phyloP scores from a whole-genome alignment of 1,284 basidiomycete species.

The Rhodotorula sp. region DNA sequence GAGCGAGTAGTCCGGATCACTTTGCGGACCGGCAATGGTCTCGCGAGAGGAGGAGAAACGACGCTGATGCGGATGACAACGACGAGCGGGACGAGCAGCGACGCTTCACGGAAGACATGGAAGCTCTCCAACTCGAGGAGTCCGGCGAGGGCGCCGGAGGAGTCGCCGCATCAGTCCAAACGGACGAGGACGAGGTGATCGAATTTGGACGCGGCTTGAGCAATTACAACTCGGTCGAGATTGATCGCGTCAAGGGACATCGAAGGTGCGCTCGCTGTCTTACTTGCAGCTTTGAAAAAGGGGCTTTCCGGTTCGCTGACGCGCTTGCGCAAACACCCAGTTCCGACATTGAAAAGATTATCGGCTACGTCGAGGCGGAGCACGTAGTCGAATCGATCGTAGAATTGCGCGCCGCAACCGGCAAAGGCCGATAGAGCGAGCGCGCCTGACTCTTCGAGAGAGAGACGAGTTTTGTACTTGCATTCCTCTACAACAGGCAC shows the following conservation, averaged over 20 bases:
- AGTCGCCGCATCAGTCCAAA: slow-evolving; percentile 44
- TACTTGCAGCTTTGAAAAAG: neutral
- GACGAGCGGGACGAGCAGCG: neutral
- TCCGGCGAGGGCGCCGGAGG: neutral
- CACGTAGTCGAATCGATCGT: slow-evolving; percentile 94
- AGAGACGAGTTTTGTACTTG: neutral
- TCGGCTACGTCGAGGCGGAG: slow-evolving; percentile 93
- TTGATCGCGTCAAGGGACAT: slow-evolving; percentile 79
- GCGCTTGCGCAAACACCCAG: slow-evolving; percentile 52
- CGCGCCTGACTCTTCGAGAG: too few relatives aligned
- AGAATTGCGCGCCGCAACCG: slow-evolving; percentile 11
- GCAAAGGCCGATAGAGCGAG: slow-evolving; percentile 1
- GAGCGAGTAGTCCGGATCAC: slow-evolving; percentile 34
- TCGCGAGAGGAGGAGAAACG: neutral
- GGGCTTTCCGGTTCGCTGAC: neutral
- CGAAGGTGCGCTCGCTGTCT: slow-evolving; percentile 55
- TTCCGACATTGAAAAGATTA: slow-evolving; percentile 70
- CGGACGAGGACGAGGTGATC: slow-evolving; percentile 67
- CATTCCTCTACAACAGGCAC: neutral
- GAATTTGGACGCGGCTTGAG: slow-evolving; percentile 92
- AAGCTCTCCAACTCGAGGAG: slow-evolving; percentile 2
- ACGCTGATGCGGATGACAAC: neutral
- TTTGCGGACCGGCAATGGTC: slow-evolving; percentile 23
- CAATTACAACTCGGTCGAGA: slow-evolving; percentile 93
- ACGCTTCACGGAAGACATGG: neutral